These are phyloP conservation scores for Salix purpurea DNA, from an alignment of 345 rosid genomes.

Conservation along the genomic window DNA sequence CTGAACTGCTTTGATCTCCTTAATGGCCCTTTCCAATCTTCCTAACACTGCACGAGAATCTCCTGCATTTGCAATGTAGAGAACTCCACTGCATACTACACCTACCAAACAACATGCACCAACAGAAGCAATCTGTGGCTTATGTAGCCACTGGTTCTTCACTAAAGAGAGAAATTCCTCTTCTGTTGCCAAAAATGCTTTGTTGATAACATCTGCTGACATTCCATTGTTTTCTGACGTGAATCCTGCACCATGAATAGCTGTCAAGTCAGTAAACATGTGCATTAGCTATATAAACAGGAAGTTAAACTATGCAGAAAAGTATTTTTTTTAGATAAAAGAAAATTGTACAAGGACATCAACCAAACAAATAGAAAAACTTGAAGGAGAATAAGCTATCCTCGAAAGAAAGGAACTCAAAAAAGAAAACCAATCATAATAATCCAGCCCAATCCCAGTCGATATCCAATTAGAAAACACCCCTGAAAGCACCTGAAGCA, in stretches of 20 bases:
- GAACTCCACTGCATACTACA: constrained; percentile 61
- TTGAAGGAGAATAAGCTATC: neutral
- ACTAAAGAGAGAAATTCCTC: constrained; percentile 83
- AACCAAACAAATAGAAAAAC: neutral
- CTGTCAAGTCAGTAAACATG: constrained; percentile 39
- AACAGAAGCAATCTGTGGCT: constrained; percentile 88
- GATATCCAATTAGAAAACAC: neutral
- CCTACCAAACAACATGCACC: constrained; percentile 97
- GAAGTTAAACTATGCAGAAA: neutral
- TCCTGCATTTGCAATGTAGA: constrained; percentile 90
- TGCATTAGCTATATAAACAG: constrained; percentile 31
- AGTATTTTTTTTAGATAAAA: neutral
- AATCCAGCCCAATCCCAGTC: neutral
- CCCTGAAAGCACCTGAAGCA: neutral
- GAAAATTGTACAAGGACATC: neutral
- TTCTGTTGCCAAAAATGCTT: constrained; percentile 83
- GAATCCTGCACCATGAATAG: constrained; percentile 65
- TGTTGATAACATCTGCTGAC: constrained; percentile 77
- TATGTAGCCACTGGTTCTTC: constrained; percentile 54
- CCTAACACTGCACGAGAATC: constrained; percentile 94
- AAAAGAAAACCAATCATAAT: neutral
- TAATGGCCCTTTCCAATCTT: constrained; percentile 38
- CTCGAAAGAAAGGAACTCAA: neutral
- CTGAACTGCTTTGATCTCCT: constrained; percentile 79
- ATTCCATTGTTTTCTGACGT: constrained; percentile 72